phyloP scores from a whole-genome alignment of 176 grass and related monocot genomes.

The Phoenix roebelenii region DNA sequence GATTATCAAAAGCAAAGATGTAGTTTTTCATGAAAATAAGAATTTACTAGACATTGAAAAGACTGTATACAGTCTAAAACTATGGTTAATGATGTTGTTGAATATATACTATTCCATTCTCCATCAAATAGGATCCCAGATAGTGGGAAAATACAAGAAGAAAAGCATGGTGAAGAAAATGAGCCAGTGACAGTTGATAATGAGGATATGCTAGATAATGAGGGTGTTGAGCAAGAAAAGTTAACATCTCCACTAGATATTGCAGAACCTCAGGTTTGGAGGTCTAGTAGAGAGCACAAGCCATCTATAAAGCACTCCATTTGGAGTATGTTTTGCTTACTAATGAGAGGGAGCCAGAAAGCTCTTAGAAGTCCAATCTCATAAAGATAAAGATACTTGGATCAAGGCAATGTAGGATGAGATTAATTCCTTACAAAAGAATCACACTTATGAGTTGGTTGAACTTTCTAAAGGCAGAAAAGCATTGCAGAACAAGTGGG shows the following conservation, averaged over 20 bases:
- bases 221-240: too few species aligned
- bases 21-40: not conserved
- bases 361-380: too few species aligned
- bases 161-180: too few species aligned
- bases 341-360: too few species aligned
- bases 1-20: not conserved
- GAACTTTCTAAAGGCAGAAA: not conserved
- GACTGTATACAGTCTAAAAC: not conserved
- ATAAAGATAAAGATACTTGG: too few species aligned
- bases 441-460: not conserved
- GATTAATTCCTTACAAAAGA: too few species aligned
- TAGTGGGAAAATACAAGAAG: too few species aligned
- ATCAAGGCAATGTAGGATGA: too few species aligned
- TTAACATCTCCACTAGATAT: too few species aligned
- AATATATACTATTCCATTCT: not conserved
- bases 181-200: too few species aligned
- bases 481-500: not conserved
- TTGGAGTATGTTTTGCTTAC: too few species aligned
- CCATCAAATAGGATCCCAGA: not conserved
- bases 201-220: too few species aligned
- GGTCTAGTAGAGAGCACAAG: not conserved
- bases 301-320: not conserved
- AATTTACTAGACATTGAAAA: not conserved
- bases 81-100: not conserved
- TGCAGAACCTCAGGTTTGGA: not conserved